A percentile compares a stretch with the other conserved stretches of the same genome.
These are phyloP conservation scores for Simplicillium sp. DNA, from an alignment of 2,329 filamentous ascomycete genomes.

Conservation along the genomic window DNA sequence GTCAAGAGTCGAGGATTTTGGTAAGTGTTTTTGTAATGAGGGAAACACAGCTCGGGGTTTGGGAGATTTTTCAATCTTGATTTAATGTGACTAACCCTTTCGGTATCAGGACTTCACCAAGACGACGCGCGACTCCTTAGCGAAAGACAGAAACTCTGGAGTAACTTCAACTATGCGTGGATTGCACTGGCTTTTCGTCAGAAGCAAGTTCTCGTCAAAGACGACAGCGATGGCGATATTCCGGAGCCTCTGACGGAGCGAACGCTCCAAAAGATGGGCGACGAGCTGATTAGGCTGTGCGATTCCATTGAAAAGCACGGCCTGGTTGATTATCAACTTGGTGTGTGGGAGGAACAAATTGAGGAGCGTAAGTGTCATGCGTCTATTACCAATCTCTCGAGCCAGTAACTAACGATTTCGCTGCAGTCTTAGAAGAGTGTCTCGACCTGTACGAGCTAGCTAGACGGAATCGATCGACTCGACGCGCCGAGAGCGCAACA, in stretches of 20 bases:
- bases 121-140: conserved; percentile 70
- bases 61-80: too few species aligned
- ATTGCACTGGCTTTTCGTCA: conserved; percentile 75
- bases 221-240: conserved; percentile 44
- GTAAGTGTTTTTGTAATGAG: conserved; percentile 31
- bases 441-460: conserved; percentile 35
- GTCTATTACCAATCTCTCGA: too few species aligned
- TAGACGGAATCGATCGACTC: conserved; percentile 10
- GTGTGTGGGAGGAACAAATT: conserved; percentile 91
- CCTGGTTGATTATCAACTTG: conserved; percentile 95
- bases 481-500: conserved; percentile 3
- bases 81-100: not conserved
- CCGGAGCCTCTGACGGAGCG: conserved; percentile 52
- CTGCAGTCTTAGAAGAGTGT: conserved; percentile 26
- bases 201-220: conserved; percentile 62
- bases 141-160: conserved; percentile 79
- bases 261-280: conserved; percentile 68
- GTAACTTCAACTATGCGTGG: conserved; percentile 92
- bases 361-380: conserved; percentile 55
- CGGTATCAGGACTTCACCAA: conserved; percentile 62
- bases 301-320: conserved; percentile 83
- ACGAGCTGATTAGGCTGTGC: conserved; percentile 72
- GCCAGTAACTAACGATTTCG: too few species aligned
- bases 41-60: too few species aligned
- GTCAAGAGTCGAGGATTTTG: conserved; percentile 43